Conservation (phyloP, 2,329 filamentous ascomycete species). For the Emergomyces pasteurianus region DNA sequence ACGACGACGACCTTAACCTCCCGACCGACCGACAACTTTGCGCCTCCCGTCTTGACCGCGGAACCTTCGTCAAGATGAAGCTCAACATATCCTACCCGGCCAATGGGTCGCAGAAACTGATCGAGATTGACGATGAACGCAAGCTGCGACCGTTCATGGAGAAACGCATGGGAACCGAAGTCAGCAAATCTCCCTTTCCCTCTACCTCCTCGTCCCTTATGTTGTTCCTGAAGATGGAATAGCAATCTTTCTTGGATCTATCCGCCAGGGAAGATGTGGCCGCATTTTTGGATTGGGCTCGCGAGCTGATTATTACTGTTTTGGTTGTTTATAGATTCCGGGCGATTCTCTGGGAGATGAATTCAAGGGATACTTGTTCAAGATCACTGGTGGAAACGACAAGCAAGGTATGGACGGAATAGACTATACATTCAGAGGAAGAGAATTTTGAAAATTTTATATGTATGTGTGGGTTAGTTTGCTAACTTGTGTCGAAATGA, state of each 20-base stretch:
- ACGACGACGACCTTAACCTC: constrained; percentile 17
- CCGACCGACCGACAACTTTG: constrained; percentile 29
- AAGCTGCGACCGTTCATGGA: constrained; percentile 99
- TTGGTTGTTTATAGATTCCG: constrained; percentile 50
- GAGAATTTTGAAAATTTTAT: neutral
- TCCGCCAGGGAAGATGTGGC: neutral
- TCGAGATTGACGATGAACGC: constrained; percentile 98
- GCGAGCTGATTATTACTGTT: constrained; percentile 2
- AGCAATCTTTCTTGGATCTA: neutral
- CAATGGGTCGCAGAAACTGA: constrained; percentile 99
- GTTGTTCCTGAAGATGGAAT: neutral
- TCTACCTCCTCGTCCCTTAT: neutral
- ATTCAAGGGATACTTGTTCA: constrained; percentile 99
- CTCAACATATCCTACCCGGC: constrained; percentile 80
- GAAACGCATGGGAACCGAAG: constrained; percentile 64
- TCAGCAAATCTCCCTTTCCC: constrained; percentile 23
- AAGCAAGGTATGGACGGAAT: constrained; percentile 62
- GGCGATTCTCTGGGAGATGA: constrained; percentile 95
- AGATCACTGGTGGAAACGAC: constrained; percentile 99
- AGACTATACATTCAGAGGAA: neutral
- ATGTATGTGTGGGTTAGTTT: neutral
- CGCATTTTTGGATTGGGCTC: neutral
- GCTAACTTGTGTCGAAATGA: constrained; percentile 16
- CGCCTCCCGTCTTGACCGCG: constrained; percentile 38
- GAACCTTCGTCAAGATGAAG: constrained; percentile 54